Conservation (phyloP, 2,329 filamentous ascomycete genomes). For the Paraconiothyrium brasiliense region DNA sequence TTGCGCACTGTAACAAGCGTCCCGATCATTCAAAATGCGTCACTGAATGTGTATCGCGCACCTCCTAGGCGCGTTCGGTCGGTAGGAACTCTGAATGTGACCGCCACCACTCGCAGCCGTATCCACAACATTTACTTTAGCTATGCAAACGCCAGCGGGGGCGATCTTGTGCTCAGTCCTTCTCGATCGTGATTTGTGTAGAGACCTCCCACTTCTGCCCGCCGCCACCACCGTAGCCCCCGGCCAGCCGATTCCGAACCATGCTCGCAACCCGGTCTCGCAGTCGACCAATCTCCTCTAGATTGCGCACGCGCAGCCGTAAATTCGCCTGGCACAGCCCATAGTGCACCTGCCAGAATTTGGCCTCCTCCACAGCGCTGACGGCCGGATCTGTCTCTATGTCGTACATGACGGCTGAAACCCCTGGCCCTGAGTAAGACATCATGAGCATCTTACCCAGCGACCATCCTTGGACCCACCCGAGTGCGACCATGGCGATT, state of each 20-base stretch:
- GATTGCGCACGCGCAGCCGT: slow-evolving; percentile 75
- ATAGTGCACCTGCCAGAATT: slow-evolving; percentile 99
- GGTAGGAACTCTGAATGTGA: slow-evolving; percentile 31
- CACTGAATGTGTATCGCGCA: slow-evolving; percentile 22
- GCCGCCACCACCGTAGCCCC: slow-evolving; percentile 82
- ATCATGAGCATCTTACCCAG: slow-evolving; percentile 95
- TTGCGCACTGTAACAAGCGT: slow-evolving; percentile 7
- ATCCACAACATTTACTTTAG: slow-evolving; percentile 32
- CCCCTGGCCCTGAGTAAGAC: slow-evolving; percentile 74
- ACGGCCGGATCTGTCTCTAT: slow-evolving; percentile 84
- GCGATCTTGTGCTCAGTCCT: slow-evolving; percentile 42
- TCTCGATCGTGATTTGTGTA: slow-evolving; percentile 74
- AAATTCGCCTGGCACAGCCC: slow-evolving; percentile 95
- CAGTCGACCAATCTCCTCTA: slow-evolving; percentile 73
- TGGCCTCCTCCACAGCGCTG: slow-evolving; percentile 82
- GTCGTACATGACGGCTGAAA: slow-evolving; percentile 81
- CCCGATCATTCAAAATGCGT: slow-evolving; percentile 7
- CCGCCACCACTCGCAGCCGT: slow-evolving; percentile 24
- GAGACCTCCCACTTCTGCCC: slow-evolving; percentile 93
- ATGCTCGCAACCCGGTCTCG: slow-evolving; percentile 79
- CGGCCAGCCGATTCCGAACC: slow-evolving; percentile 85
- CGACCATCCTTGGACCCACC: slow-evolving; percentile 81
- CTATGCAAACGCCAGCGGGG: slow-evolving; percentile 15
- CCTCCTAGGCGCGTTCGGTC: slow-evolving; percentile 20
- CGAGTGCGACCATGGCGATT: slow-evolving; percentile 86